Conservation (phyloP, 768 basidiomycete genomes). For the Mycena indigotica region DNA sequence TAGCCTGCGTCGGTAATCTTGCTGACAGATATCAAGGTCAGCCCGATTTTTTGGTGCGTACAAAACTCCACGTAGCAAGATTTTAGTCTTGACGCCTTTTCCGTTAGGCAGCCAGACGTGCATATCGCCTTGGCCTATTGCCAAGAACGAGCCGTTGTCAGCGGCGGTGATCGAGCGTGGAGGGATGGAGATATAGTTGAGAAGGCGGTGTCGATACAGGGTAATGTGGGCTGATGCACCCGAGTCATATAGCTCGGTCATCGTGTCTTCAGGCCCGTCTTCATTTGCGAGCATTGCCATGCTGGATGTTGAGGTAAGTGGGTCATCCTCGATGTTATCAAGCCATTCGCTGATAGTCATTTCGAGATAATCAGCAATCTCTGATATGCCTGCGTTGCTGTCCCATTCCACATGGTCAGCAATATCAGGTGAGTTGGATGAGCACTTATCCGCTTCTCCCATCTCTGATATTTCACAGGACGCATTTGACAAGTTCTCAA, state of each 20-base stretch:
- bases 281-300: background rate
- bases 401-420: background rate
- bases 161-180: constrained; percentile 15
- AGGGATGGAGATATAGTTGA: constrained; percentile 13
- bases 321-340: constrained; percentile 18
- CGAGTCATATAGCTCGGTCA: constrained; percentile 24
- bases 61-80: constrained; percentile 3
- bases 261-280: background rate
- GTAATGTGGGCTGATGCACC: constrained; percentile 22
- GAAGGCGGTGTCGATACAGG: constrained; percentile 17
- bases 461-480: constrained; percentile 3
- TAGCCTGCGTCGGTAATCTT: background rate
- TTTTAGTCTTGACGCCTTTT: background rate
- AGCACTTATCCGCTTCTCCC: constrained; percentile 5
- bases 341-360: background rate
- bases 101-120: constrained; percentile 17
- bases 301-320: background rate
- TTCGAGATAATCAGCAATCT: background rate
- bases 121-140: constrained; percentile 21
- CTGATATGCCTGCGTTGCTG: background rate
- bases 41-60: constrained; percentile 1
- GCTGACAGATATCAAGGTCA: constrained; percentile 1
- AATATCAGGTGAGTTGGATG: background rate
- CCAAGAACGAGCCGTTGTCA: constrained; percentile 16
- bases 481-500: too few species aligned